Conservation (phyloP, 495 filamentous ascomycete species). For the Elaphomyces granulatus region DNA sequence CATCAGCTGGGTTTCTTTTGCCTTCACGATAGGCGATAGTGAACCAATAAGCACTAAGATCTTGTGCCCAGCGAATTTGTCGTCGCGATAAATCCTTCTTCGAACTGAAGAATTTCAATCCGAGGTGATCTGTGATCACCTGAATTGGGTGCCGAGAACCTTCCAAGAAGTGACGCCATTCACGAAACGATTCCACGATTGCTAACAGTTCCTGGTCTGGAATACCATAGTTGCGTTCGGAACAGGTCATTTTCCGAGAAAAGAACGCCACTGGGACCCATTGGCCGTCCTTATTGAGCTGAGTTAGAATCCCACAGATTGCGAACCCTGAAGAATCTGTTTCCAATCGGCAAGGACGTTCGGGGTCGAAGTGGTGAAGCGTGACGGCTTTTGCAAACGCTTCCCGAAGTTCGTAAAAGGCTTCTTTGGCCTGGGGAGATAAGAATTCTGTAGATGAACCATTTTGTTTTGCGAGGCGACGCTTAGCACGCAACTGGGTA, state of each 20-base stretch:
- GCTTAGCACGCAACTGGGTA: too few relatives aligned
- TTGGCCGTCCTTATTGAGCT: neutral
- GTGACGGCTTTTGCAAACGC: conserved; percentile 5
- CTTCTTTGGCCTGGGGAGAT: conserved; percentile 48
- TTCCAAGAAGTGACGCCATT: neutral
- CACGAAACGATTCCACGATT: neutral
- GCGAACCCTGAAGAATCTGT: conserved; percentile 11
- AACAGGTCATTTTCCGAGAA: neutral
- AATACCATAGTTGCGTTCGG: neutral
- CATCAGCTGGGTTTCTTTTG: neutral
- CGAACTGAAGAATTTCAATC: neutral
- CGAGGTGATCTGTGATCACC: neutral
- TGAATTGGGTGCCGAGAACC: neutral
- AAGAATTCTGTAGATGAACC: neutral
- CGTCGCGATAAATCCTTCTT: neutral
- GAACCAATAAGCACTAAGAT: neutral
- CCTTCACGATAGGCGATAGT: neutral
- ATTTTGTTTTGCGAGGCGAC: neutral
- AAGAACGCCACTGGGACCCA: neutral
- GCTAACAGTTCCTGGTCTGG: neutral
- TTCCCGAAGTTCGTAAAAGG: conserved; percentile 48
- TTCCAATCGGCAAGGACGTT: conserved; percentile 8
- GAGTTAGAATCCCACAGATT: conserved; percentile 2
- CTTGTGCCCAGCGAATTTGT: neutral
- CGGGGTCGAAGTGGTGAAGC: conserved; percentile 11